Evolutionary conservation across 2,329 filamentous ascomycete genomes (phyloP), one percentile per base, ranked within the genome.

Genomic region (Microdochium nivale): DNA sequence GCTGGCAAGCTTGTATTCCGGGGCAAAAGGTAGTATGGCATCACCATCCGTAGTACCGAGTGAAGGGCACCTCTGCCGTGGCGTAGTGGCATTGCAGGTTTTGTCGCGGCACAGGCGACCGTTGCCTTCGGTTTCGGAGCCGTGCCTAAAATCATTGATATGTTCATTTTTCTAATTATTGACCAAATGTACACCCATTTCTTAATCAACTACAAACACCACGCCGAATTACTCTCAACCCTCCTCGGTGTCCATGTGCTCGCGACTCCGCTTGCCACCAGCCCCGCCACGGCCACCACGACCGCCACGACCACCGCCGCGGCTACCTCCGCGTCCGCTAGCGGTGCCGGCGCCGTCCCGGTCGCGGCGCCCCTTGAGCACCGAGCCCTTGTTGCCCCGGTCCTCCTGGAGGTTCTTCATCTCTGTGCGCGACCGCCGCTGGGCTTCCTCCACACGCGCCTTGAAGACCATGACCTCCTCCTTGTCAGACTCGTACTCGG

Each of bases 401-500:
- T 83, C 81, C 56, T 95, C 89, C 51, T 87, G 79, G 58, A 91
- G 66, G 51, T 81, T 78, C 75, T 91, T 94, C 85, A 96, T 88
- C 70, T 95, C 85, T 51, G 78, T 81, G 49, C 87, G 81, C 0
- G 91, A 87, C 51, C 88, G 77, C 47, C 89, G 77, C 66, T 96
- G 90, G 0, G 91, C 91, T 67, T 95, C 89, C 52, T 88, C 84
- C 0, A 95, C 88, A 2, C 88, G 77, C 51, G 81, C 74, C 58
- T 84, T 83, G 67, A 95, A 86, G 0, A 91, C 78, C 81, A 95
- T 87, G 1, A 91, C 88, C 64, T 95, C 89, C 19, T 94, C 89
- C 71, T 90, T 89, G 48, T 84, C 80, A 0, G 81, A 76, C 8
- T 80, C 72, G 60, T 87, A 87, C 63, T 88, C 84, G 0, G 76